Percentiles rank a stretch among this genome's conserved stretches.
Conservation (phyloP, 2,329 filamentous ascomycete genomes). For the Cladobotryum protrusum region DNA sequence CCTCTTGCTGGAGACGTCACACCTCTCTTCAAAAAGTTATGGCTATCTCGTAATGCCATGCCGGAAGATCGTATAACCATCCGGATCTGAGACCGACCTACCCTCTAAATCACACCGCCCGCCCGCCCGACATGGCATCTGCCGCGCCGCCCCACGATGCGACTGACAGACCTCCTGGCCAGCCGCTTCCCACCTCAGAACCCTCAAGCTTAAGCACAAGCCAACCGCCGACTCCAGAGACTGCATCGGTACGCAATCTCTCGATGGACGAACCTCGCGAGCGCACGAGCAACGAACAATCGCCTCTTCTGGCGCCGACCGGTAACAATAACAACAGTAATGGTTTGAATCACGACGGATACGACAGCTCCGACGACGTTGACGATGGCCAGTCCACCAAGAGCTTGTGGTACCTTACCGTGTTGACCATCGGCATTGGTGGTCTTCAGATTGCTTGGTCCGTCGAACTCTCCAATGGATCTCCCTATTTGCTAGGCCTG, state of each 20-base stretch:
- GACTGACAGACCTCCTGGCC: no score
- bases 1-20: no score
- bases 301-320: slow-evolving; percentile 23
- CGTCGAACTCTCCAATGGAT: slow-evolving; percentile 89
- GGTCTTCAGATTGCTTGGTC: slow-evolving; percentile 94
- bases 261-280: slow-evolving; percentile 16
- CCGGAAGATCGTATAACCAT: no score
- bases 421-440: slow-evolving; percentile 80
- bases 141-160: no score
- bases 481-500: slow-evolving; percentile 73
- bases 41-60: no score
- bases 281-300: slow-evolving; percentile 21
- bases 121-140: no score
- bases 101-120: no score
- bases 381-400: slow-evolving; percentile 56
- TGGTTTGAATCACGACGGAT: slow-evolving; percentile 6
- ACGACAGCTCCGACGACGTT: slow-evolving; percentile 8
- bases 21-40: no score
- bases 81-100: neutral
- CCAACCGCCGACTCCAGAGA: slow-evolving; percentile 5
- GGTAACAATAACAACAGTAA: neutral
- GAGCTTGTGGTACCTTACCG: slow-evolving; percentile 76
- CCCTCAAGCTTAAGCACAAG: slow-evolving; percentile 1
- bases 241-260: slow-evolving; percentile 6
- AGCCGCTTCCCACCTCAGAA: no score